phyloP scores from a whole-genome alignment of 345 rosid species.

The Durio zibethinus region DNA sequence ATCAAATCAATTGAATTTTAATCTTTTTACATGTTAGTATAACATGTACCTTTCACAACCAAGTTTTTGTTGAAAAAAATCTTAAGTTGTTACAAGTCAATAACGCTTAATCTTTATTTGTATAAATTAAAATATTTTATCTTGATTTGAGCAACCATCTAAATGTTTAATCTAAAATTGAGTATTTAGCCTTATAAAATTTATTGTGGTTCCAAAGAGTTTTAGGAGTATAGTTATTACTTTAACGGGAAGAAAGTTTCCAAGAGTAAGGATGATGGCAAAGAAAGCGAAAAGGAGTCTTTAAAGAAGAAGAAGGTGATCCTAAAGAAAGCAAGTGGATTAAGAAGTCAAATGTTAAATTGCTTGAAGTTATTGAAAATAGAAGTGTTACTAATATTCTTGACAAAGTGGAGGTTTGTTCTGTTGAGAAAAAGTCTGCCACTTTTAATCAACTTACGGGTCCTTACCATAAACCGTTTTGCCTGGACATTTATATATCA shows the following conservation, averaged over 20 bases:
- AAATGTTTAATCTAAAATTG: too few species aligned
- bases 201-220: slow-evolving; percentile 71
- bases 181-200: too few species aligned
- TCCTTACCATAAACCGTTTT: slow-evolving; percentile 85
- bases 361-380: slow-evolving; percentile 13
- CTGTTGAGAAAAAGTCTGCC: slow-evolving; percentile 36
- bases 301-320: slow-evolving; percentile 26
- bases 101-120: too few species aligned
- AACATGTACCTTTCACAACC: too few species aligned
- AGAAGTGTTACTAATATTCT: slow-evolving; percentile 10
- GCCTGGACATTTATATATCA: slow-evolving; percentile 73
- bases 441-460: slow-evolving; percentile 88
- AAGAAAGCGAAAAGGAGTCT: slow-evolving; percentile 30
- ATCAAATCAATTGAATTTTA: too few species aligned
- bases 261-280: slow-evolving; percentile 34
- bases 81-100: too few species aligned
- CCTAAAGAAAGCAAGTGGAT: slow-evolving; percentile 29
- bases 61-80: too few species aligned
- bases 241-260: slow-evolving; percentile 62
- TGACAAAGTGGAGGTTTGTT: slow-evolving; percentile 11
- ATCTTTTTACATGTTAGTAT: too few species aligned
- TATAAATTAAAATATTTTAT: too few species aligned
- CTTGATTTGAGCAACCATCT: too few species aligned
- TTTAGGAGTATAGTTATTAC: slow-evolving; percentile 66
- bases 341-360: slow-evolving; percentile 18